Evolutionary conservation across 331 rosid genomes (phyloP).

Genomic region (Erythrophleum ivorense): DNA sequence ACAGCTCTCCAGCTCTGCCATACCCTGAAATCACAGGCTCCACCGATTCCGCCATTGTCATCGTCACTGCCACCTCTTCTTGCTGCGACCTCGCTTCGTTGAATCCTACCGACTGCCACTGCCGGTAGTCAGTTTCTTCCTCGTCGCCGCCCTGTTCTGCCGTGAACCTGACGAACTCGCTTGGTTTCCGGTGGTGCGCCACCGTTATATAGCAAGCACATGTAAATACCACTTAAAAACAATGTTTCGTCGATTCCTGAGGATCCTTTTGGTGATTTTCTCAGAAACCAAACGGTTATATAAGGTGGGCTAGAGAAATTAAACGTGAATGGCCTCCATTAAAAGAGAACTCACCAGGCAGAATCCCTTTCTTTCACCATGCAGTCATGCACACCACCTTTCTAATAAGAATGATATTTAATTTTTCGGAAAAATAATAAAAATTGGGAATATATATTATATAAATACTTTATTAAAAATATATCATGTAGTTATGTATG

Average conservation of each 20-base stretch:
- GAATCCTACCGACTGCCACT: not conserved
- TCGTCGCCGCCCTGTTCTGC: slow-evolving; percentile 43
- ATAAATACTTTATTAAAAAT: not conserved
- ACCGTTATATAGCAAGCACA: slow-evolving; percentile 62
- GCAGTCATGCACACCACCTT: slow-evolving; percentile 21
- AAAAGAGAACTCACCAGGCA: slow-evolving; percentile 30
- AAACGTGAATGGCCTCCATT: slow-evolving; percentile 33
- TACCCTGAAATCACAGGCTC: slow-evolving; percentile 24
- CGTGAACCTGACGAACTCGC: slow-evolving; percentile 44
- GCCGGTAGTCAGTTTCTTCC: not conserved
- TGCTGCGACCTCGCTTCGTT: not conserved
- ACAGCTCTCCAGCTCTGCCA: slow-evolving; percentile 46
- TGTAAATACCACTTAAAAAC: slow-evolving; percentile 37
- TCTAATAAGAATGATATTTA: slow-evolving; percentile 2
- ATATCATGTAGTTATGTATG: not conserved
- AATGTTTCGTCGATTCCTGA: slow-evolving; percentile 31
- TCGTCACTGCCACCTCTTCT: not conserved
- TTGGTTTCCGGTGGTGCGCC: slow-evolving; percentile 76
- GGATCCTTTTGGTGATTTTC: not conserved
- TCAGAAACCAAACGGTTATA: slow-evolving; percentile 18
- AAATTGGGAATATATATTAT: not conserved
- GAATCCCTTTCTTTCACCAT: slow-evolving; percentile 22
- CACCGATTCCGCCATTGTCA: not conserved
- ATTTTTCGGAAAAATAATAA: not conserved
- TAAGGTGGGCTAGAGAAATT: slow-evolving; percentile 35